Percentiles rank a stretch among this genome's conserved stretches.
Evolutionary conservation across 2,329 filamentous ascomycete species (phyloP).

Genomic region (Stagonosporopsis vannaccii): DNA sequence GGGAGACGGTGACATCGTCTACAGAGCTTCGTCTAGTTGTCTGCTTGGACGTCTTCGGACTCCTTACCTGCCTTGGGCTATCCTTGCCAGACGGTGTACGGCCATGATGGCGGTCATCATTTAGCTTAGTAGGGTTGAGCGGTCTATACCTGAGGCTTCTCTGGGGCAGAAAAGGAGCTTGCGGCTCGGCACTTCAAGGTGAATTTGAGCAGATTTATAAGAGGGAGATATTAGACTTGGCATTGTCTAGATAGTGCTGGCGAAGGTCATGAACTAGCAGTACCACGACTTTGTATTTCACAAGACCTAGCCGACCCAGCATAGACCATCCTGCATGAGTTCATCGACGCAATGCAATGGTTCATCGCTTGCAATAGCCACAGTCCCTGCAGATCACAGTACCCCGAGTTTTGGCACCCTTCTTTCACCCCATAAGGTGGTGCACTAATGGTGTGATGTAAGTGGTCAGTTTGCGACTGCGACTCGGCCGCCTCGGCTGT

Average conservation of each 20-base stretch:
- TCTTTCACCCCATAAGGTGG: background rate
- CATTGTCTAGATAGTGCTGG: background rate
- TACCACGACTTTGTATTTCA: background rate
- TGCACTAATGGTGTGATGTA: background rate
- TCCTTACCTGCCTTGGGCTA: background rate
- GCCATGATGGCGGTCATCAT: background rate
- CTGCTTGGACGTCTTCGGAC: background rate
- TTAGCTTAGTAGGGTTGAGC: background rate
- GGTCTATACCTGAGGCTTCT: background rate
- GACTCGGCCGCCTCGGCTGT: background rate
- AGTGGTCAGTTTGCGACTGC: background rate
- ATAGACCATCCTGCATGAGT: background rate
- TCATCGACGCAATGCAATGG: background rate
- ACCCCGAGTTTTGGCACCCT: background rate
- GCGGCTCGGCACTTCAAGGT: background rate
- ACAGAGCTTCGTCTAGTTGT: background rate
- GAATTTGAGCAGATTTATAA: background rate
- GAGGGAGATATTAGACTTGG: background rate
- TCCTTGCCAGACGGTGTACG: background rate
- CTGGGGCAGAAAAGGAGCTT: background rate
- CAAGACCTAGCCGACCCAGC: background rate
- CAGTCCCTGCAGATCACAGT: background rate
- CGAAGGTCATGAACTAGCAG: background rate
- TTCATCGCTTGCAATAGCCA: background rate
- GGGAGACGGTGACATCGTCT: slow-evolving; percentile 2